Evolutionary conservation across 2,329 filamentous ascomycete species (phyloP).

Genomic region (Clonostachys sp.): DNA sequence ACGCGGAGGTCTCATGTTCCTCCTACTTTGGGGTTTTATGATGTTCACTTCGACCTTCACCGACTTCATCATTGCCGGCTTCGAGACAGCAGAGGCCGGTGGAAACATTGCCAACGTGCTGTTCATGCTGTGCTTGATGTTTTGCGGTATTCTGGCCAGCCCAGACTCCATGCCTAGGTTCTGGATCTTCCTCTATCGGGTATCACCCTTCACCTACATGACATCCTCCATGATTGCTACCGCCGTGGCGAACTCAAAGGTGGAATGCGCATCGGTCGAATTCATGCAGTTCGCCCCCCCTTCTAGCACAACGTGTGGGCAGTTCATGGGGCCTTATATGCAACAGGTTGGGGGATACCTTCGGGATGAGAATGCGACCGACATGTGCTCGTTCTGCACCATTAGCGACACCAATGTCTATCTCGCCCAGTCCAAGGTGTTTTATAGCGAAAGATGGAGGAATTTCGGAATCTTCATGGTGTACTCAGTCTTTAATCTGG

Average conservation of each 20-base stretch:
- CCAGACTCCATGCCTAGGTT: constrained; percentile 57
- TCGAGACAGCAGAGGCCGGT: constrained; percentile 65
- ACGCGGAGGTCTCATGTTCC: constrained; percentile 58
- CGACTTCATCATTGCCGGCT: constrained; percentile 66
- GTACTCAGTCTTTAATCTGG: constrained; percentile 48
- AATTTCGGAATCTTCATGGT: constrained; percentile 55
- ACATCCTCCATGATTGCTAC: constrained; percentile 16
- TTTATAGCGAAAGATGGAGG: constrained; percentile 53
- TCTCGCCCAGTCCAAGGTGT: constrained; percentile 38
- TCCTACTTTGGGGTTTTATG: constrained; percentile 59
- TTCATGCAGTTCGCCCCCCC: constrained; percentile 57
- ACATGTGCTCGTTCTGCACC: constrained; percentile 51
- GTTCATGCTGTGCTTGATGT: constrained; percentile 53
- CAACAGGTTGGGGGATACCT: constrained; percentile 47
- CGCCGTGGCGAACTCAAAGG: constrained; percentile 15
- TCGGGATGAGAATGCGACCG: constrained; percentile 41
- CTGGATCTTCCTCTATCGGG: constrained; percentile 71
- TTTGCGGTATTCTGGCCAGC: constrained; percentile 51
- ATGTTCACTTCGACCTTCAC: constrained; percentile 65
- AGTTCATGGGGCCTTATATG: constrained; percentile 53
- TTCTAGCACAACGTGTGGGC: constrained; percentile 41
- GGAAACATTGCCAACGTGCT: constrained; percentile 58
- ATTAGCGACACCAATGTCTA: constrained; percentile 48
- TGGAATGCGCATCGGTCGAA: constrained; percentile 59
- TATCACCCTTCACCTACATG: constrained; percentile 46